Conservation (phyloP, 768 basidiomycete species). For the Xerocomellus chrysenteron region DNA sequence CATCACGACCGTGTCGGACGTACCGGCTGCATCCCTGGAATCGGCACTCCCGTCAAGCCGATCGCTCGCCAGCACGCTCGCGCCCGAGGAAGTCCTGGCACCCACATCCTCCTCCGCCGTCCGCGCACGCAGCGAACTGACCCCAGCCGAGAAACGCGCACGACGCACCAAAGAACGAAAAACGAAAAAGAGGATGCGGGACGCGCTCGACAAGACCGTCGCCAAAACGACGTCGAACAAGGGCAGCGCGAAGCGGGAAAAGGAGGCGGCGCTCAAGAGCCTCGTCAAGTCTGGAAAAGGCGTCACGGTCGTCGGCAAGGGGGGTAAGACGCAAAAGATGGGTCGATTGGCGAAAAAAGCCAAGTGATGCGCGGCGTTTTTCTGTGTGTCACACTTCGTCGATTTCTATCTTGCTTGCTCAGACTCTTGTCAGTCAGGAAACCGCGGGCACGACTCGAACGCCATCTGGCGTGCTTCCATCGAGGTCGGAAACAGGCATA, state of each 20-base stretch:
- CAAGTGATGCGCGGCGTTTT: slow-evolving; percentile 17
- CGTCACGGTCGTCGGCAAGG: slow-evolving; percentile 85
- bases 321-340: slow-evolving; percentile 35
- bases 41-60: slow-evolving; percentile 86
- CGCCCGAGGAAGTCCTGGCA: slow-evolving; percentile 89
- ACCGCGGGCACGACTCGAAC: neutral
- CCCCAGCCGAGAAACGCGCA: slow-evolving; percentile 78
- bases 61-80: slow-evolving; percentile 75
- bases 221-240: slow-evolving; percentile 43
- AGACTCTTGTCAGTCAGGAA: neutral
- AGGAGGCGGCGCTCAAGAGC: slow-evolving; percentile 77
- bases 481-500: neutral
- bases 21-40: slow-evolving; percentile 80
- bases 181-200: slow-evolving; percentile 63
- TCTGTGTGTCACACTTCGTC: neutral
- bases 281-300: slow-evolving; percentile 85
- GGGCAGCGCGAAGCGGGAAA: slow-evolving; percentile 67
- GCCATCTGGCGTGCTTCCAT: neutral
- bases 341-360: slow-evolving; percentile 15
- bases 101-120: slow-evolving; percentile 49
- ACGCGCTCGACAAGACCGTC: slow-evolving; percentile 60
- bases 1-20: slow-evolving; percentile 82
- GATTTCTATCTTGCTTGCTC: neutral
- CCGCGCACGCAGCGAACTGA: slow-evolving; percentile 75
- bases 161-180: slow-evolving; percentile 69